Conservation (phyloP, 2,329 filamentous ascomycete species). For the Exophiala mesophila region DNA sequence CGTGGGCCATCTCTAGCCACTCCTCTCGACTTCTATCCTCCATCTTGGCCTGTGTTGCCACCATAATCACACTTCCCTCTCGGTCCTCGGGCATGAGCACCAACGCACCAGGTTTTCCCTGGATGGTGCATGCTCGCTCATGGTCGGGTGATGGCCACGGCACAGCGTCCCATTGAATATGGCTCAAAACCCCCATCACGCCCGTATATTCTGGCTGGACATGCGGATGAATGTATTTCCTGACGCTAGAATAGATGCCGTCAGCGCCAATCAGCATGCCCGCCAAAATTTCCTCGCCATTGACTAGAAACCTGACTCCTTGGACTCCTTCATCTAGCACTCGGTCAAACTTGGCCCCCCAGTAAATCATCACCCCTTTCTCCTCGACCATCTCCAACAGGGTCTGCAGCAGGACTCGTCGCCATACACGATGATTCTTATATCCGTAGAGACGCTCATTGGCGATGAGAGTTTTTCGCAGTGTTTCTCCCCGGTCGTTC, state of each 20-base stretch:
- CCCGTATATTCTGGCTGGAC: conserved; percentile 49
- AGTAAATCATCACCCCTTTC: conserved; percentile 41
- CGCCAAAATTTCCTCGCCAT: conserved; percentile 40
- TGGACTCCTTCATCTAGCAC: conserved; percentile 39
- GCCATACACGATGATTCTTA: conserved; percentile 50
- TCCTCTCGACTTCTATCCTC: conserved; percentile 31
- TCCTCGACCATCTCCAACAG: conserved; percentile 41
- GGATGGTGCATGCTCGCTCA: conserved; percentile 32
- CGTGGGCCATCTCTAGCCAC: conserved; percentile 31
- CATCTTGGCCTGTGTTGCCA: conserved; percentile 32
- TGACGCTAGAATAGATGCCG: conserved; percentile 55
- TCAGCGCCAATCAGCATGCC: conserved; percentile 53
- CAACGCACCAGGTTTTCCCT: conserved; percentile 33
- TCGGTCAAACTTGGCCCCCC: conserved; percentile 46
- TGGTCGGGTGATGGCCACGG: conserved; percentile 19
- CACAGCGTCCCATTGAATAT: conserved; percentile 23
- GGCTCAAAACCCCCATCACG: conserved; percentile 37
- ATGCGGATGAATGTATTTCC: conserved; percentile 47
- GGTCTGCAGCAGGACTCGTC: conserved; percentile 47
- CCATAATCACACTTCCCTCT: conserved; percentile 32
- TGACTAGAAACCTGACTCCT: conserved; percentile 45
- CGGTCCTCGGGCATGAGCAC: conserved; percentile 36
- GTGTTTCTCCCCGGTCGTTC: conserved; percentile 26
- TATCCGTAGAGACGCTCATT: conserved; percentile 47
- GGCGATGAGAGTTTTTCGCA: conserved; percentile 35